Evolutionary conservation across 2,329 filamentous ascomycete genomes (phyloP).

Genomic region (Aurifilum marmelostoma): DNA sequence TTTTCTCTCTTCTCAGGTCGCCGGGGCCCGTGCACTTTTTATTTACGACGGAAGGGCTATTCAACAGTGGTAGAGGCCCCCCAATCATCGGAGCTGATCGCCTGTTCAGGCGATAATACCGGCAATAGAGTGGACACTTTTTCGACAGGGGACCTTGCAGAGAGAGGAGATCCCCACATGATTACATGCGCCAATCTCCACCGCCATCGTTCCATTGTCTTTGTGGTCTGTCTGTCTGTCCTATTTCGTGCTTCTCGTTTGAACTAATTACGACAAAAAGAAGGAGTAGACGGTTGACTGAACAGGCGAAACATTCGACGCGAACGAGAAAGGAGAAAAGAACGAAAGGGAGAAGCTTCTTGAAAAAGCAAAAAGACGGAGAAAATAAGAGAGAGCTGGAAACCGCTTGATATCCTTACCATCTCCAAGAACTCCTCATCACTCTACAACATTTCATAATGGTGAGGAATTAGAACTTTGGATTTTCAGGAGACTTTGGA

Average conservation of each 20-base stretch:
- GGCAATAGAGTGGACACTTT: neutral
- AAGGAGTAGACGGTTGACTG: neutral
- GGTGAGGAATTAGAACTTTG: neutral
- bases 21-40: slow-evolving; percentile 1
- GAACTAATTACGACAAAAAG: neutral
- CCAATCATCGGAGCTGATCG: neutral
- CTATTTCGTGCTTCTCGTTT: neutral
- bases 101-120: neutral
- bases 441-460: neutral
- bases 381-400: neutral
- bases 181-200: slow-evolving; percentile 3
- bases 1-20: neutral
- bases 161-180: neutral
- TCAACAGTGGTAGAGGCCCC: neutral
- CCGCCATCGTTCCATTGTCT: neutral
- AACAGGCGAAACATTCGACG: neutral
- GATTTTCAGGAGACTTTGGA: neutral
- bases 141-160: neutral
- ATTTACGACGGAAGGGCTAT: neutral
- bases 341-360: too few relatives aligned
- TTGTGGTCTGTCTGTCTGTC: neutral
- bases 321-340: neutral
- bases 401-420: neutral
- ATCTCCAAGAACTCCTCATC: neutral
- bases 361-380: neutral